Conservation (phyloP, 148 eudicot species). For the Hydrangea macrophylla region DNA sequence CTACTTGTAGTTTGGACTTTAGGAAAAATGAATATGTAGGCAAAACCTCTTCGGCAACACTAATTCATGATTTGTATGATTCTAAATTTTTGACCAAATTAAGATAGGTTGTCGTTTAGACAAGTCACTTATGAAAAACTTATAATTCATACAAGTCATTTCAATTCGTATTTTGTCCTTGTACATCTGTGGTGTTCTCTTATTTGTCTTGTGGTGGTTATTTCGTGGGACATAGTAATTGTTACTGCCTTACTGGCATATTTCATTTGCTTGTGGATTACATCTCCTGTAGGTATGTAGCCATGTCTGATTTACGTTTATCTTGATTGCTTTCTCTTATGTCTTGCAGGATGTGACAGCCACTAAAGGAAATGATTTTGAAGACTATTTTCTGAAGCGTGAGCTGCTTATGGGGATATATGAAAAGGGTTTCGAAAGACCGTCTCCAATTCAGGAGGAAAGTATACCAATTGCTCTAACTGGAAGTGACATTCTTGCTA, state of each 20-base stretch:
- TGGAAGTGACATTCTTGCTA: slow-evolving; percentile 84
- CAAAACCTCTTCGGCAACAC: background rate
- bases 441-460: slow-evolving; percentile 92
- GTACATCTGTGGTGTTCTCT: background rate
- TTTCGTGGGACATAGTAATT: too few relatives aligned
- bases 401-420: slow-evolving; percentile 89
- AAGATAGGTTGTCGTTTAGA: too few relatives aligned
- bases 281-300: background rate
- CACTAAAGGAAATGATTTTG: slow-evolving; percentile 91
- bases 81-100: background rate
- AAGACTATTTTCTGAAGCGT: slow-evolving; percentile 83
- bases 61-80: background rate
- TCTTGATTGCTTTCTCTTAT: slow-evolving; percentile 10
- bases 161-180: background rate
- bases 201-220: background rate
- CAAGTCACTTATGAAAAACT: too few relatives aligned
- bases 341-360: slow-evolving; percentile 76
- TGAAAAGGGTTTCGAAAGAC: slow-evolving; percentile 83
- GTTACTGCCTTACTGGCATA: background rate
- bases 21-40: background rate
- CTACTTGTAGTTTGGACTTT: too few relatives aligned
- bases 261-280: background rate
- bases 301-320: background rate
- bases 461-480: slow-evolving; percentile 92
- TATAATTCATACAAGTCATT: too few relatives aligned